These are phyloP conservation scores for Fusarium chuoi DNA, from an alignment of 2,329 filamentous ascomycete species.

Conservation along the genomic window DNA sequence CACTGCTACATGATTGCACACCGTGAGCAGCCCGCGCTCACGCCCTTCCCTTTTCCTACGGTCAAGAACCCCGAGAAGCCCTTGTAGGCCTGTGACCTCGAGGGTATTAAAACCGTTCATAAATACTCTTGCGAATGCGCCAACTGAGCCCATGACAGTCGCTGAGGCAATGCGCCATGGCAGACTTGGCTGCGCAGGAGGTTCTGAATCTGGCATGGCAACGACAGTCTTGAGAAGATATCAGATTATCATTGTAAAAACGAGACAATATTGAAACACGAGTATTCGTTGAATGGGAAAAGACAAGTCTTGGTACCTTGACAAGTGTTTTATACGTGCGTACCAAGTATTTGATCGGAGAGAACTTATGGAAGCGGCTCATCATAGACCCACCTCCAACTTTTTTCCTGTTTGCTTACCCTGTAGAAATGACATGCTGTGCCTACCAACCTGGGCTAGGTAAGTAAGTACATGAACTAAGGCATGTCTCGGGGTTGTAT, in stretches of 20 bases:
- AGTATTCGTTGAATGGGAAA: neutral
- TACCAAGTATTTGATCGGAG: slow-evolving; percentile 7
- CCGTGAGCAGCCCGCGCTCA: slow-evolving; percentile 83
- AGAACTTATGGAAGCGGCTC: slow-evolving; percentile 31
- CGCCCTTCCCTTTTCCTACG: slow-evolving; percentile 72
- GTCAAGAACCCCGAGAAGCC: slow-evolving; percentile 81
- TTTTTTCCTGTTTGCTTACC: slow-evolving; percentile 19
- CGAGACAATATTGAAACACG: neutral
- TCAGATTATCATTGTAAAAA: neutral
- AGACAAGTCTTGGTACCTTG: neutral
- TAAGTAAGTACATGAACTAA: too few relatives aligned
- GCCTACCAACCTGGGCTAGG: neutral
- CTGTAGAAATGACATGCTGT: slow-evolving; percentile 4
- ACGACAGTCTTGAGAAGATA: neutral
- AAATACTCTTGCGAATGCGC: slow-evolving; percentile 77
- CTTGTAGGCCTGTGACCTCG: slow-evolving; percentile 79
- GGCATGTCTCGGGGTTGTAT: neutral
- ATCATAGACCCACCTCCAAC: slow-evolving; percentile 28
- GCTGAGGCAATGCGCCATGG: slow-evolving; percentile 80
- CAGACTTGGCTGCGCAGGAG: slow-evolving; percentile 62
- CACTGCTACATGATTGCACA: slow-evolving; percentile 57
- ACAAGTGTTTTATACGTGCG: slow-evolving; percentile 10
- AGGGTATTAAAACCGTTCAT: slow-evolving; percentile 78
- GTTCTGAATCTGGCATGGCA: slow-evolving; percentile 37
- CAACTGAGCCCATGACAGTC: slow-evolving; percentile 78